A percentile compares a stretch with the other conserved stretches of the same genome.
phyloP scores from a whole-genome alignment of 352 stramenopile species.

The Plasmopara muralis region DNA sequence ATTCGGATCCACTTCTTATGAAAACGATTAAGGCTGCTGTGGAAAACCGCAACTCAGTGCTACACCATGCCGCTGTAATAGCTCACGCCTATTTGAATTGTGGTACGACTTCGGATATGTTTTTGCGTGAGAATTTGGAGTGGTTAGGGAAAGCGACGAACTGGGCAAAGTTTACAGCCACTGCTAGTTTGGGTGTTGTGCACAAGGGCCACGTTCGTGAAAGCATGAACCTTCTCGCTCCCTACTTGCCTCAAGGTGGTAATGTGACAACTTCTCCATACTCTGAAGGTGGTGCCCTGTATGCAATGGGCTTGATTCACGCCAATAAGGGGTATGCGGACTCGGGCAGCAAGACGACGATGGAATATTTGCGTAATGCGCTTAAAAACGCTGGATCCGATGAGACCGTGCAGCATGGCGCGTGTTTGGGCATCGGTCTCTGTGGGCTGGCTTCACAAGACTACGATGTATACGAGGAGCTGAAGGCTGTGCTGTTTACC shows the following conservation, averaged over 20 bases:
- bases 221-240: constrained; percentile 95
- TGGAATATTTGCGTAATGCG: constrained; percentile 83
- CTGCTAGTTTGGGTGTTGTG: constrained; percentile 96
- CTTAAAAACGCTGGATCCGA: constrained; percentile 86
- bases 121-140: constrained; percentile 97
- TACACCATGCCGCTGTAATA: constrained; percentile 97
- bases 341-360: constrained; percentile 71
- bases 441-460: constrained; percentile 93
- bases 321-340: constrained; percentile 91
- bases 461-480: constrained; percentile 93
- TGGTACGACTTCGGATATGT: constrained; percentile 96
- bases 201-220: constrained; percentile 97
- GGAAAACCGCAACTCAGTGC: constrained; percentile 93
- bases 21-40: constrained; percentile 92
- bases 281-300: constrained; percentile 96
- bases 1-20: constrained; percentile 90
- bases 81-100: constrained; percentile 96
- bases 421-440: constrained; percentile 95
- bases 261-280: constrained; percentile 87
- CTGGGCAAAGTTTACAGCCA: constrained; percentile 99
- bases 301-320: constrained; percentile 98
- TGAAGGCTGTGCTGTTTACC: constrained; percentile 97
- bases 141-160: constrained; percentile 99
- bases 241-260: constrained; percentile 93
- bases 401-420: constrained; percentile 97